Percentiles rank a stretch among this genome's conserved stretches.
Conservation (phyloP, 768 basidiomycete species). For the Infundibulicybe gibba region DNA sequence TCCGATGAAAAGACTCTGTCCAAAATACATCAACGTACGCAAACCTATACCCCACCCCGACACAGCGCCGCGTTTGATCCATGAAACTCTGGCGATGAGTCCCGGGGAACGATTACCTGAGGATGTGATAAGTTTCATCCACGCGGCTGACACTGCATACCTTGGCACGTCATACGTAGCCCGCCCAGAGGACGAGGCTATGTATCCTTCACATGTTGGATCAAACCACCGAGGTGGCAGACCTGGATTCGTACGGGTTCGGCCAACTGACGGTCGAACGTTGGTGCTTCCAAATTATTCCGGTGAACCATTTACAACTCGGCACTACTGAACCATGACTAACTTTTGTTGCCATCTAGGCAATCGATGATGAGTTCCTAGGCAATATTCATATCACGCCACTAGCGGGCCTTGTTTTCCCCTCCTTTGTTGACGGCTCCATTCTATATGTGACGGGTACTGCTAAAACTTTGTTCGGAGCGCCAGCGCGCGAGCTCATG, state of each 20-base stretch:
- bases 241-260: constrained; percentile 60
- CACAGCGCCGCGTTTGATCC: constrained; percentile 32
- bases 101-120: constrained; percentile 40
- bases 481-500: constrained; percentile 49
- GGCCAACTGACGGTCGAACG: constrained; percentile 49
- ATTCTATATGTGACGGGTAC: constrained; percentile 61
- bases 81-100: constrained; percentile 29
- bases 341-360: constrained; percentile 25
- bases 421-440: constrained; percentile 48
- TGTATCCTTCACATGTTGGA: constrained; percentile 54
- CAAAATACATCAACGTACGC: constrained; percentile 64
- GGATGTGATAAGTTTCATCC: constrained; percentile 45
- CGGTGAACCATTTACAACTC: constrained; percentile 29
- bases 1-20: constrained; percentile 47
- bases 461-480: constrained; percentile 46
- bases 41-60: constrained; percentile 41
- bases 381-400: constrained; percentile 59
- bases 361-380: constrained; percentile 62
- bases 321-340: neutral
- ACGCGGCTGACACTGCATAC: constrained; percentile 48
- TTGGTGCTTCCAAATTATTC: constrained; percentile 59
- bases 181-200: constrained; percentile 25
- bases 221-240: constrained; percentile 65
- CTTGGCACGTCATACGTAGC: constrained; percentile 51
- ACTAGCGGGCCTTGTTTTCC: constrained; percentile 53